Evolutionary conservation across 768 basidiomycete species (phyloP).

Genomic region (Psilocybe azurescens): DNA sequence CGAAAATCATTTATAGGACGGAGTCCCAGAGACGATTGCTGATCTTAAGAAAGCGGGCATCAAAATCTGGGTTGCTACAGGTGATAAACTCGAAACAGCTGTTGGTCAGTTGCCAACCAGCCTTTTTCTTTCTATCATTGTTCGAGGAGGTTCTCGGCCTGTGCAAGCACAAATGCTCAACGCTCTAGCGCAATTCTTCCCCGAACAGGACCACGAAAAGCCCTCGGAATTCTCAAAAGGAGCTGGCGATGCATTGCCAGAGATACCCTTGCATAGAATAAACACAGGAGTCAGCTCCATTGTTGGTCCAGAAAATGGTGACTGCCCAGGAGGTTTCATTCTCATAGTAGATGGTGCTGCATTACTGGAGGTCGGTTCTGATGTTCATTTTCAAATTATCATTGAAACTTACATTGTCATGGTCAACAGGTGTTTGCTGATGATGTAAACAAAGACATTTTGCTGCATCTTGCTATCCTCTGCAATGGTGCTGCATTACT

Average conservation of each 20-base stretch:
- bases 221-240: constrained; percentile 16
- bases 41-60: constrained; percentile 95
- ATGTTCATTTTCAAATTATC: neutral
- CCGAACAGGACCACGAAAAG: constrained; percentile 48
- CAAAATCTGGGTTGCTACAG: constrained; percentile 98
- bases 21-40: constrained; percentile 94
- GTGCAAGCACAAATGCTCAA: constrained; percentile 79
- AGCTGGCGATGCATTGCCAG: constrained; percentile 22
- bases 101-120: constrained; percentile 60
- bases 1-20: constrained; percentile 95
- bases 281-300: constrained; percentile 78
- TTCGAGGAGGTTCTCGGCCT: constrained; percentile 75
- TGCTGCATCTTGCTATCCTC: constrained; percentile 83
- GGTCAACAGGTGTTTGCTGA: constrained; percentile 66
- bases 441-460: constrained; percentile 69
- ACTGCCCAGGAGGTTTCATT: constrained; percentile 88
- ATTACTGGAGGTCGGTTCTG: constrained; percentile 43
- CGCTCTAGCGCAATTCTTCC: constrained; percentile 89
- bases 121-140: constrained; percentile 65
- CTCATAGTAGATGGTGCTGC: constrained; percentile 92
- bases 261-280: constrained; percentile 59
- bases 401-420: neutral
- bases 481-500: constrained; percentile 87
- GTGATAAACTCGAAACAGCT: constrained; percentile 97
- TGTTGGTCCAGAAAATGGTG: constrained; percentile 84